Evolutionary conservation across 2,329 filamentous ascomycete genomes (phyloP).

Genomic region (Xylaria digitata): DNA sequence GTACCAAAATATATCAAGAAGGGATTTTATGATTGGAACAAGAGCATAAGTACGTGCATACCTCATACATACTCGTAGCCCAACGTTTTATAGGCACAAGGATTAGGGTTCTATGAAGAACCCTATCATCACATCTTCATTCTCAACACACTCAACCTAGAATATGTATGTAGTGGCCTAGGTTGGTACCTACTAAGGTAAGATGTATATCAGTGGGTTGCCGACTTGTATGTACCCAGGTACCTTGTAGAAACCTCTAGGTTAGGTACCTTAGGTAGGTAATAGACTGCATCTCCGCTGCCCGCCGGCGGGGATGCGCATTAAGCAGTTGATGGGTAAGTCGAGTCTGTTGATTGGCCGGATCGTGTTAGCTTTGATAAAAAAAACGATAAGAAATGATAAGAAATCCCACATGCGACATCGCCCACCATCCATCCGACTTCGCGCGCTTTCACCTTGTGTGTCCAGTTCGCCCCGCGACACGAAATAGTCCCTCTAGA

Average conservation of each 20-base stretch:
- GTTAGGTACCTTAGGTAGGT: background rate
- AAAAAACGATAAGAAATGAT: conserved; percentile 15
- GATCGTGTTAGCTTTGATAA: conserved; percentile 13
- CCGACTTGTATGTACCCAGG: no score
- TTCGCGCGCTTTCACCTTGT: conserved; percentile 12
- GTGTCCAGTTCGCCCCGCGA: conserved; percentile 2
- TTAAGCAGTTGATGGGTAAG: conserved; percentile 2
- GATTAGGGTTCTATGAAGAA: background rate
- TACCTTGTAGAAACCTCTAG: no score
- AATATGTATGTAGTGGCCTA: no score
- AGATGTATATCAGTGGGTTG: no score
- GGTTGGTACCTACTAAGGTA: no score
- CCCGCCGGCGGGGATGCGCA: conserved; percentile 28
- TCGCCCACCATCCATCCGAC: conserved; percentile 37
- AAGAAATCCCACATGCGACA: conserved; percentile 26
- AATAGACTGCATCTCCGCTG: conserved; percentile 27
- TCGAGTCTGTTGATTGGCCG: conserved; percentile 22
- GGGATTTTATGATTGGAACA: background rate
- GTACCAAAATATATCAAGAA: background rate
- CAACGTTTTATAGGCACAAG: no score
- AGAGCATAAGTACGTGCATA: no score
- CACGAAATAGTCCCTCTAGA: background rate
- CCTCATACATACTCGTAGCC: no score
- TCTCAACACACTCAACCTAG: no score
- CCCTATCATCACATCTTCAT: background rate